Evolutionary conservation across 768 basidiomycete species (phyloP).

Genomic region (Fibroporia radiculosa): DNA sequence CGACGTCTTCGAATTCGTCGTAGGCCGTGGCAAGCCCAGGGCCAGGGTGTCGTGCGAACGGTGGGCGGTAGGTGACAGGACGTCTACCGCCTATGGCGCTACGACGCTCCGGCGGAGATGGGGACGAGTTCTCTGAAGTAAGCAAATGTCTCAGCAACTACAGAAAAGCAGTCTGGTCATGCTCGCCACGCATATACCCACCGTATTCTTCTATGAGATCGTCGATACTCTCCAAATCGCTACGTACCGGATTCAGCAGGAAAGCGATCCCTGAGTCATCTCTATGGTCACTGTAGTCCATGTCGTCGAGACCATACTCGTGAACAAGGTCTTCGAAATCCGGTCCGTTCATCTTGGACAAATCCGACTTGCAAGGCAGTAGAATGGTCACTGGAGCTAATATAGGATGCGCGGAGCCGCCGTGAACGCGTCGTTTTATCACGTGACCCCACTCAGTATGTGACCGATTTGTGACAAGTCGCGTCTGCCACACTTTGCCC

Average conservation of each 20-base stretch:
- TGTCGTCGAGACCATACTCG: constrained; percentile 13
- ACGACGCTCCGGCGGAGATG: constrained; percentile 27
- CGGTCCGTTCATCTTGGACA: constrained; percentile 15
- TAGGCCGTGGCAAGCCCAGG: neutral
- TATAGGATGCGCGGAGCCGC: neutral
- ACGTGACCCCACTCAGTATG: neutral
- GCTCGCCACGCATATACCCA: constrained; percentile 22
- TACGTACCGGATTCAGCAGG: neutral
- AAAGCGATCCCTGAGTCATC: constrained; percentile 4
- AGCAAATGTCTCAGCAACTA: neutral
- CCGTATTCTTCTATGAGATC: constrained; percentile 14
- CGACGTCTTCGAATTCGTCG: neutral
- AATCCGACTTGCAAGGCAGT: too few species aligned
- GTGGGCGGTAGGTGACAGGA: constrained; percentile 1
- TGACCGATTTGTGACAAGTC: constrained; percentile 5
- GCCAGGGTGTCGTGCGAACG: neutral
- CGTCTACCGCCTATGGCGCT: constrained; percentile 1
- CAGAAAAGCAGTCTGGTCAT: too few species aligned
- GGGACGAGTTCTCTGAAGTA: constrained; percentile 24
- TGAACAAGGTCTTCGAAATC: constrained; percentile 8
- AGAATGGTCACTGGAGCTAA: too few species aligned
- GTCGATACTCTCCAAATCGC: constrained; percentile 7
- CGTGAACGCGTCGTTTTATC: neutral
- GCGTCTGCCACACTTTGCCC: constrained; percentile 1
- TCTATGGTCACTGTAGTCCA: constrained; percentile 7